Evolutionary conservation across 2,329 filamentous ascomycete genomes (phyloP), one percentile per base, ranked within the genome.

Genomic region (Mariannaea elegans): DNA sequence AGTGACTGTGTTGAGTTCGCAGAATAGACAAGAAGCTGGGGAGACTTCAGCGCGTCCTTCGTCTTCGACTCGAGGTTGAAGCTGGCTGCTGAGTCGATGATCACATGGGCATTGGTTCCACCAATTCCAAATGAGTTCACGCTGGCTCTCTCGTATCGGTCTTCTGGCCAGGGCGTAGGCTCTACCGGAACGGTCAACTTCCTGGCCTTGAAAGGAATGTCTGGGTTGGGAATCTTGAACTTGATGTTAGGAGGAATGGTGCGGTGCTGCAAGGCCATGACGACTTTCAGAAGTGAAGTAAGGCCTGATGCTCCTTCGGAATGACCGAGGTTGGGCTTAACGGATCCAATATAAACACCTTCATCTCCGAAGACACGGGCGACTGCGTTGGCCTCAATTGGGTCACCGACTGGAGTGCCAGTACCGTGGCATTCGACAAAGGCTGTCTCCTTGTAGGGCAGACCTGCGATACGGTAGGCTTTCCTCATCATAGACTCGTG

Each of bases 351-450:
- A 39, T 66, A 70, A 5, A 73, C 62, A 7, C 70, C 68, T 0
- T 62, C 32, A 2, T 67, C 51, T 1, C 64, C 66, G 46, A 78
- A 78, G 0, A 74, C 65, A 0, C 58, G 52, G 2, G 64, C 68
- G 6, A 82, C 71, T 1, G 77, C 77, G 0, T 57, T 51, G 1
- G 75, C 71, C 51, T 82, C 80, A 7, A 76, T 66, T 0, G 77
- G 76, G 51, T 82, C 80, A 1, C 81, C 81, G 1, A 70, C 72
- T 3, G 66, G 52, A 0, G 81, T 82, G 1, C 80, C 79, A 0
- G 81, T 82, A 0, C 79, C 80, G 52, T 83, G 81, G 24, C 73
- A 75, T 59, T 82, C 75, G 3, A 75, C 55, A 72, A 71, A 21
- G 56, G 69, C 54, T 0, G 72, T 75, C 24, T 72, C 44, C 9